Evolutionary conservation across 768 basidiomycete genomes (phyloP), one percentile per base, ranked within the genome.

Genomic region (Xerocomellus chrysenteron): DNA sequence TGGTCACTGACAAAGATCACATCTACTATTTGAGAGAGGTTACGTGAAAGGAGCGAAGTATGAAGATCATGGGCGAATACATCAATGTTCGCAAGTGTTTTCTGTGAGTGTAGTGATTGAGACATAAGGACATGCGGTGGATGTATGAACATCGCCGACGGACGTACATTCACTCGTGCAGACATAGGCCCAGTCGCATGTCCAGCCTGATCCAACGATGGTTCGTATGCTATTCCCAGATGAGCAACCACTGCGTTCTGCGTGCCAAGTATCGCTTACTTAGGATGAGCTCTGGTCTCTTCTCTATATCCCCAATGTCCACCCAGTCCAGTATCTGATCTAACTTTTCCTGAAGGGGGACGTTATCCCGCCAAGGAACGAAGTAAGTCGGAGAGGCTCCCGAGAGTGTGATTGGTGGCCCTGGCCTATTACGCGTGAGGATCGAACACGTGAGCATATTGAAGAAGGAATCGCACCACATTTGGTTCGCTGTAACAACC

Each of bases 1-100:
- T 93, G 89, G 67, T 92, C 91, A 58, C 87, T 89, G 60, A 97
- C 93, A 63, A 95, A 94, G 24, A 96, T 80, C 33, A 96, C 78
- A 68, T 97, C 92, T 14, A 94, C 86, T 19, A 95, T 89, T 45
- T 88, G 82, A 2, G 83, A 85, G 24, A 96, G 78, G 65, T 94
- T 92, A 8, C 94, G 84, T 4, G 77, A 76, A 45, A 77, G 76
- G 36, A 97, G 74, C 1, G 81, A 79, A 14, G 75, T 72, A 51
- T 89, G 85, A 11, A 97, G 73, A 53, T 86, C 76, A 55, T 79
- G 82, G 4, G 91, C 87, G 62, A 96, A 94, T 14, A 66, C 64
- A 64, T 97, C 94, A 5, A 94, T 82, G 47, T 81, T 62, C 19
- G 68, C 66, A 32, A 97, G 80, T 1, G 87, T 89, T 65, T 79